phyloP scores from a whole-genome alignment of 31 red algal species.

The Porphyra umbilicalis region DNA sequence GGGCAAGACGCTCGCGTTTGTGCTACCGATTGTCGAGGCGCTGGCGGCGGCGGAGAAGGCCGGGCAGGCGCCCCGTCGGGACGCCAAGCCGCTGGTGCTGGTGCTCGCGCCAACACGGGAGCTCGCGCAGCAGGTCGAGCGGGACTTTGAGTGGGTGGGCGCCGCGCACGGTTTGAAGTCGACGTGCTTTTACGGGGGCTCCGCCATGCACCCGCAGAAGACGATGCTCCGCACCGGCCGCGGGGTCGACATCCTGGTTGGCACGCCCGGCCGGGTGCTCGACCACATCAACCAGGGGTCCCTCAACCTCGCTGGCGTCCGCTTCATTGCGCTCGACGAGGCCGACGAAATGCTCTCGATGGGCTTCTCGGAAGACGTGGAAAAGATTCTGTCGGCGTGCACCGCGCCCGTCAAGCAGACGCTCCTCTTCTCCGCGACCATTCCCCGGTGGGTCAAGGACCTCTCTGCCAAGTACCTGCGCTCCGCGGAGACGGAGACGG shows the following conservation, averaged over 20 bases:
- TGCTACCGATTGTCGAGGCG: slow-evolving; percentile 65
- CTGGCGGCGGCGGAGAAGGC: slow-evolving; percentile 1
- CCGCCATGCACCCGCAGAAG: slow-evolving; percentile 42
- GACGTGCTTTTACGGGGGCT: slow-evolving; percentile 63
- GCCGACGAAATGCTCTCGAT: slow-evolving; percentile 88
- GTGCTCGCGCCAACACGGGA: slow-evolving; percentile 68
- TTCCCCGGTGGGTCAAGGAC: slow-evolving; percentile 70
- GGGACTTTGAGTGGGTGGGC: slow-evolving; percentile 60
- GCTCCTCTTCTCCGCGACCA: slow-evolving; percentile 78
- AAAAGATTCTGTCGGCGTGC: slow-evolving; percentile 44
- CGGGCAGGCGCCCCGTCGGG: not conserved
- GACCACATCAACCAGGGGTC: slow-evolving; percentile 50
- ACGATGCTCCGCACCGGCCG: slow-evolving; percentile 8
- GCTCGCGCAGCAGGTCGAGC: slow-evolving; percentile 60
- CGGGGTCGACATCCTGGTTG: slow-evolving; percentile 54
- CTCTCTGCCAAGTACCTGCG: slow-evolving; percentile 63
- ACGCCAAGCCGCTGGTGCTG: slow-evolving; percentile 47
- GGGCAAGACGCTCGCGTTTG: slow-evolving; percentile 90
- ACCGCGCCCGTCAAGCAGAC: slow-evolving; percentile 54
- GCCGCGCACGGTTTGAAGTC: slow-evolving; percentile 22
- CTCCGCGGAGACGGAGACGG: slow-evolving; percentile 24
- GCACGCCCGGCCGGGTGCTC: slow-evolving; percentile 66
- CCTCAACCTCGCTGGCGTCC: slow-evolving; percentile 21
- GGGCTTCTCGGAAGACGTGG: slow-evolving; percentile 76
- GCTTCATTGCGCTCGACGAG: slow-evolving; percentile 71